Percentiles rank a stretch among this genome's conserved stretches.
phyloP scores from a whole-genome alignment of 768 basidiomycete species.

The Boletellus emodensis region DNA sequence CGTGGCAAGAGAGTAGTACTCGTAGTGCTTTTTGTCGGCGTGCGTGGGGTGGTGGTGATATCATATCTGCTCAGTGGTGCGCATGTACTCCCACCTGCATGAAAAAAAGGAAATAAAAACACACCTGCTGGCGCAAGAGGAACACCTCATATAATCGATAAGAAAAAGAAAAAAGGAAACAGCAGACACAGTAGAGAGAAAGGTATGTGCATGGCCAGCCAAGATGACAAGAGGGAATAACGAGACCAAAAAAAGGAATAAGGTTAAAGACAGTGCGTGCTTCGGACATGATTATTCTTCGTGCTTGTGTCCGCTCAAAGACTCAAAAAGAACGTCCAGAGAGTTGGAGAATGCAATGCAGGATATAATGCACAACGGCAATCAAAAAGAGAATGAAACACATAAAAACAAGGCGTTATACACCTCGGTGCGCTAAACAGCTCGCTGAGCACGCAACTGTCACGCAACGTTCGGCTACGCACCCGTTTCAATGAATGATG shows the following conservation, averaged over 20 bases:
- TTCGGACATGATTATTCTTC: constrained; percentile 10
- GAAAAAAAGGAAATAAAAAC: constrained; percentile 19
- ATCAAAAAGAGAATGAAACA: not conserved
- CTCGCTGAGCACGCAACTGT: not conserved
- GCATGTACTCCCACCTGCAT: constrained; percentile 27
- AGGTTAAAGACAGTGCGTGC: constrained; percentile 28
- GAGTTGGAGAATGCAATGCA: constrained; percentile 13
- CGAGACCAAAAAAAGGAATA: constrained; percentile 24
- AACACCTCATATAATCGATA: constrained; percentile 12
- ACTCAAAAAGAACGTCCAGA: constrained; percentile 10
- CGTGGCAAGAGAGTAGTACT: constrained; percentile 22
- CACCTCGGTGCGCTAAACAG: constrained; percentile 15
- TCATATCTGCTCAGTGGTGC: constrained; percentile 11
- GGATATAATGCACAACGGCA: constrained; percentile 25
- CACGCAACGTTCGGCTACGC: constrained; percentile 1
- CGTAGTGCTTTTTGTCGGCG: constrained; percentile 20
- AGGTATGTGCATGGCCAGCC: constrained; percentile 27
- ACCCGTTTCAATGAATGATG: constrained; percentile 18
- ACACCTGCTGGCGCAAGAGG: constrained; percentile 6
- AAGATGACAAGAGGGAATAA: constrained; percentile 18
- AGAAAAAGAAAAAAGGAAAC: constrained; percentile 1
- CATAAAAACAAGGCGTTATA: constrained; percentile 14
- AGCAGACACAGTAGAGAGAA: constrained; percentile 6
- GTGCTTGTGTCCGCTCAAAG: constrained; percentile 14
- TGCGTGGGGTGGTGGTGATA: not conserved